Percentiles rank a stretch among this genome's conserved stretches.
These are phyloP conservation scores for Geotrichum fermentans DNA, from an alignment of 1,139 yeast genomes.

Conservation along the genomic window DNA sequence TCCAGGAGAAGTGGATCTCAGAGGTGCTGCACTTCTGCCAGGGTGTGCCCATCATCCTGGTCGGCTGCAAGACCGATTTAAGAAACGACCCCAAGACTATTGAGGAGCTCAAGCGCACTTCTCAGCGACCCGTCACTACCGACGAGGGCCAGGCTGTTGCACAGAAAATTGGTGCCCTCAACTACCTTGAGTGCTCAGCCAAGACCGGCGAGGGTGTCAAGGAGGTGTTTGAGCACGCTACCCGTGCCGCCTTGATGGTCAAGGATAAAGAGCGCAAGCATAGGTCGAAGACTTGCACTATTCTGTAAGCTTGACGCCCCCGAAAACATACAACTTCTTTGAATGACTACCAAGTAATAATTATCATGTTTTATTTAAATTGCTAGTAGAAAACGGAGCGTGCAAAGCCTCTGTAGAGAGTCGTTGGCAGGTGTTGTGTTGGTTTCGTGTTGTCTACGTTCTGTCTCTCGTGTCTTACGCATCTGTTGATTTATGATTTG, in stretches of 20 bases:
- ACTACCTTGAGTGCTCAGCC: conserved; percentile 82
- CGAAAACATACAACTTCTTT: too few relatives aligned
- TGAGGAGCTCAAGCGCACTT: conserved; percentile 73
- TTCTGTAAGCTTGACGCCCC: conserved; percentile 44
- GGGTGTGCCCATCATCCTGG: conserved; percentile 87
- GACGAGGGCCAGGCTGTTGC: conserved; percentile 87
- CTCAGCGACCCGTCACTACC: conserved; percentile 78
- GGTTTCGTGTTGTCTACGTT: too few relatives aligned
- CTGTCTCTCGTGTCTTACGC: too few relatives aligned
- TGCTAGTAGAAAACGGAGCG: too few relatives aligned
- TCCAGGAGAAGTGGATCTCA: conserved; percentile 96
- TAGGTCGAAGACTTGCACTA: conserved; percentile 49
- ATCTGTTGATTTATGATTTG: too few relatives aligned
- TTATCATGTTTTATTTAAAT: too few relatives aligned
- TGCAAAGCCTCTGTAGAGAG: too few relatives aligned
- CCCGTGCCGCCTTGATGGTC: conserved; percentile 75
- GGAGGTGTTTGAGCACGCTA: conserved; percentile 82
- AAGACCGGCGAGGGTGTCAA: conserved; percentile 72
- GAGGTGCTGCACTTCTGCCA: conserved; percentile 98
- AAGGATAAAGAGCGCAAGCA: conserved; percentile 43
- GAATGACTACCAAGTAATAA: too few relatives aligned
- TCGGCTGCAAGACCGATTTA: conserved; percentile 87
- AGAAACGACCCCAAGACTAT: conserved; percentile 73
- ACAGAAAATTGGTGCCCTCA: conserved; percentile 69
- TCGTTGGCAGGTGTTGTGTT: too few relatives aligned